These are phyloP conservation scores for Eucalyptus rudis DNA, from an alignment of 345 rosid species.

Conservation along the genomic window DNA sequence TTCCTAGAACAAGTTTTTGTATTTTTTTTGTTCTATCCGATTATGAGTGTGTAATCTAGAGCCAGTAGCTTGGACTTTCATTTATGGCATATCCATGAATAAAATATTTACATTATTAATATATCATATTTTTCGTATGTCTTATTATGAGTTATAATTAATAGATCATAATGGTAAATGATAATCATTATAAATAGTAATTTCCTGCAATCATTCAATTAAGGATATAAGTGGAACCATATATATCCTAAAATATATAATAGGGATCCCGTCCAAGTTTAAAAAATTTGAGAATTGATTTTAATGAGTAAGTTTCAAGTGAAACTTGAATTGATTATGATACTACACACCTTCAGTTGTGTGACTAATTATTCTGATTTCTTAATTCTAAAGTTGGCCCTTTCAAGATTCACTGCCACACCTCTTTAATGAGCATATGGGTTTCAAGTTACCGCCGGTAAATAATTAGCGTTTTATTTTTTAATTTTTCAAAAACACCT, in stretches of 20 bases:
- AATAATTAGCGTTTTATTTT: neutral
- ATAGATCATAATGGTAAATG: too few relatives aligned
- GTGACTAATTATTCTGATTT: neutral
- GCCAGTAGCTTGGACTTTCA: neutral
- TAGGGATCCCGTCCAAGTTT: neutral
- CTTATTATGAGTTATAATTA: too few relatives aligned
- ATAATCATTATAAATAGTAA: too few relatives aligned
- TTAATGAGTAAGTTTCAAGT: accelerated
- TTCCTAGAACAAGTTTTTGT: neutral
- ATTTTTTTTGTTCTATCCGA: too few relatives aligned
- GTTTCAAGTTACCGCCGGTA: neutral
- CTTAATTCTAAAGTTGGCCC: neutral
- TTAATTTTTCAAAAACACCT: neutral
- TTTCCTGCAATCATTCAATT: too few relatives aligned
- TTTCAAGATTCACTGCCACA: neutral
- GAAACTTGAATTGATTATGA: accelerated
- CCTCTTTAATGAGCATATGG: neutral
- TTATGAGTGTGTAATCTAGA: accelerated
- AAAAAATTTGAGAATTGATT: accelerated
- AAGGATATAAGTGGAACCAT: too few relatives aligned
- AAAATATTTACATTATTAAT: too few relatives aligned
- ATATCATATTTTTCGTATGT: too few relatives aligned
- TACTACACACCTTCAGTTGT: neutral
- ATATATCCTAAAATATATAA: too few relatives aligned
- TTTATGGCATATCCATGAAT: neutral